Conservation (phyloP, 1,139 yeast species). For the Kodamaea derodonti region DNA sequence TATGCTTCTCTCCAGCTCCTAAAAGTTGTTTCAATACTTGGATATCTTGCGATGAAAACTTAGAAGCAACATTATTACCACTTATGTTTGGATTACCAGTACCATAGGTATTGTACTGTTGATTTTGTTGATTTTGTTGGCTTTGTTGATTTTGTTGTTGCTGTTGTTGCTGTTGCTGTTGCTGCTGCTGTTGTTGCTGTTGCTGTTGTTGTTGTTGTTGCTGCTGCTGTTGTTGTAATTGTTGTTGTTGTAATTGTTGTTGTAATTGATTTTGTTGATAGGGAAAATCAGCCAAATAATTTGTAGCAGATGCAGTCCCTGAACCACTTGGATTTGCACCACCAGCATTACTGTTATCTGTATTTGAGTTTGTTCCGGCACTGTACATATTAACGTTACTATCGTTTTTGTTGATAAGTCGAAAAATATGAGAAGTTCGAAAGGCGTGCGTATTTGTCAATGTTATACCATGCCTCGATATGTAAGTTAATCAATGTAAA, state of each 20-base stretch:
- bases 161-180: conserved; percentile 9
- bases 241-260: conserved; percentile 10
- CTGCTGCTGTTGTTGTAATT: conserved; percentile 10
- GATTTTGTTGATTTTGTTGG: conserved; percentile 8
- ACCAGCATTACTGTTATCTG: conserved; percentile 8
- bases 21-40: conserved; percentile 37
- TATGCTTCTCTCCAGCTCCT: conserved; percentile 41
- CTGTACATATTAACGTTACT: conserved; percentile 10
- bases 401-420: too few species aligned
- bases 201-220: conserved; percentile 10
- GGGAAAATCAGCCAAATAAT: conserved; percentile 12
- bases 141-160: conserved; percentile 11
- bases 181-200: conserved; percentile 10
- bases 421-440: too few species aligned
- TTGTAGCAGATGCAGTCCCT: not conserved
- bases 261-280: conserved; percentile 13
- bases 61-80: conserved; percentile 13
- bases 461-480: too few species aligned
- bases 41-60: conserved; percentile 36
- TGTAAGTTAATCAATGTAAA: too few species aligned
- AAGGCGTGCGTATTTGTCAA: not conserved
- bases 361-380: conserved; percentile 11
- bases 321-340: conserved; percentile 6
- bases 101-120: conserved; percentile 6
- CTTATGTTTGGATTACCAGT: conserved; percentile 7